Conservation (phyloP, 176 grass and related monocot genomes). For the Melocanna baccifera region DNA sequence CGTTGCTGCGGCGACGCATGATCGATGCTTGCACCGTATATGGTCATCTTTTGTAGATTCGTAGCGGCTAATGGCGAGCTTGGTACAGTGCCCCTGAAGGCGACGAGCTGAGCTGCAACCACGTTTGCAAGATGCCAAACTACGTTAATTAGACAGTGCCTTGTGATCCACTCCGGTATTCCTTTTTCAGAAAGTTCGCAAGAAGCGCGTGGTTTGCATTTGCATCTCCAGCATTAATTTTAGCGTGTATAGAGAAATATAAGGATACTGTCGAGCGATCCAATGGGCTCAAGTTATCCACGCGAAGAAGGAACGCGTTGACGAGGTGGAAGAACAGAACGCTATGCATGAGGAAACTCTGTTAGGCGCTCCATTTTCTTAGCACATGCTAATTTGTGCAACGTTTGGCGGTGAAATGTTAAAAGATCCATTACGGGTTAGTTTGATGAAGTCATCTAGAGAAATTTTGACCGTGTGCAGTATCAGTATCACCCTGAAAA, state of each 20-base stretch:
- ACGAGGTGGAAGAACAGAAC: background rate
- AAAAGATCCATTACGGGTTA: background rate
- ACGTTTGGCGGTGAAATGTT: background rate
- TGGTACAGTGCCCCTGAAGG: background rate
- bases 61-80: background rate
- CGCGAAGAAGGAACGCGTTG: background rate
- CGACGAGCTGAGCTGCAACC: background rate
- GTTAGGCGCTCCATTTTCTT: background rate
- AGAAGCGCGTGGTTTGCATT: background rate
- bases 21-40: background rate
- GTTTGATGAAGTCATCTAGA: background rate
- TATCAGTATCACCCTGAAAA: too few relatives aligned
- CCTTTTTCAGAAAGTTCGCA: background rate
- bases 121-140: background rate
- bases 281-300: slow-evolving; percentile 16
- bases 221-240: background rate
- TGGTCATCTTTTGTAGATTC: background rate
- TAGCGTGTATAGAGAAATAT: background rate
- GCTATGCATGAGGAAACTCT: background rate
- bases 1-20: background rate
- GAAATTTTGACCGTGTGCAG: too few relatives aligned
- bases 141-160: background rate
- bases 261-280: background rate
- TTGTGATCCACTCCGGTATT: background rate
- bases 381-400: background rate